These are phyloP conservation scores for Penicillium capsulatum DNA, from an alignment of 2,329 filamentous ascomycete species.

Conservation along the genomic window DNA sequence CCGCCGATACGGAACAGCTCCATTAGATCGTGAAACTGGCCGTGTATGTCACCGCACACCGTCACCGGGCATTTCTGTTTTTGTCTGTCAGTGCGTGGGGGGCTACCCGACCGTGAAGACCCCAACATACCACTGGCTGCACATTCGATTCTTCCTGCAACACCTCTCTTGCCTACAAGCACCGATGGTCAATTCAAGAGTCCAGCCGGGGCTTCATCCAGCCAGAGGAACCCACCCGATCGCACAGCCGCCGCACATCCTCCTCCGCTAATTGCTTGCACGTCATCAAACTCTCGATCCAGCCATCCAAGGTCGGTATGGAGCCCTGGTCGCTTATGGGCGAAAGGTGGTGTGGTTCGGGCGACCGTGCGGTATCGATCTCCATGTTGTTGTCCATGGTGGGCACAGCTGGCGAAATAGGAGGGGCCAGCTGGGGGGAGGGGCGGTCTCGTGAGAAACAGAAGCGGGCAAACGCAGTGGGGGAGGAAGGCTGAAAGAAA, in stretches of 20 bases:
- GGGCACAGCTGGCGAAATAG: slow-evolving; percentile 23
- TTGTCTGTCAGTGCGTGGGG: slow-evolving; percentile 16
- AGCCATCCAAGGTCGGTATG: slow-evolving; percentile 89
- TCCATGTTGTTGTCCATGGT: slow-evolving; percentile 98
- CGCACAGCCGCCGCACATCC: slow-evolving; percentile 94
- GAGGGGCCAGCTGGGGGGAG: slow-evolving; percentile 27
- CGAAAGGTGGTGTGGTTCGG: slow-evolving; percentile 70
- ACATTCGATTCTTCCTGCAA: slow-evolving; percentile 98
- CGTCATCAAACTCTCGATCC: slow-evolving; percentile 97
- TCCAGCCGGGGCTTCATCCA: slow-evolving; percentile 7
- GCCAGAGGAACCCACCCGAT: slow-evolving; percentile 66
- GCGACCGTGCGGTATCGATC: slow-evolving; percentile 79
- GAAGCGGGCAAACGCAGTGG: slow-evolving; percentile 15
- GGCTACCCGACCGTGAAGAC: slow-evolving; percentile 13
- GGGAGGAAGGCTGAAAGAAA: slow-evolving; percentile 8
- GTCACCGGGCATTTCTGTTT: slow-evolving; percentile 93
- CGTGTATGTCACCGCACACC: slow-evolving; percentile 98
- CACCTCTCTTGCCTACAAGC: slow-evolving; percentile 78
- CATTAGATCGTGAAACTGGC: slow-evolving; percentile 98
- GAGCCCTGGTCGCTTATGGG: slow-evolving; percentile 78
- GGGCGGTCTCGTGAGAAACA: slow-evolving; percentile 36
- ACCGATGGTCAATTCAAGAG: slow-evolving; percentile 17
- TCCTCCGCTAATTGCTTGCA: slow-evolving; percentile 97
- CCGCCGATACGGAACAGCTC: slow-evolving; percentile 99
- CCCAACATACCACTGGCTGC: slow-evolving; percentile 79